Evolutionary conservation across 345 rosid genomes (phyloP), one percentile per base, ranked within the genome.

Genomic region (Aegle marmelos): DNA sequence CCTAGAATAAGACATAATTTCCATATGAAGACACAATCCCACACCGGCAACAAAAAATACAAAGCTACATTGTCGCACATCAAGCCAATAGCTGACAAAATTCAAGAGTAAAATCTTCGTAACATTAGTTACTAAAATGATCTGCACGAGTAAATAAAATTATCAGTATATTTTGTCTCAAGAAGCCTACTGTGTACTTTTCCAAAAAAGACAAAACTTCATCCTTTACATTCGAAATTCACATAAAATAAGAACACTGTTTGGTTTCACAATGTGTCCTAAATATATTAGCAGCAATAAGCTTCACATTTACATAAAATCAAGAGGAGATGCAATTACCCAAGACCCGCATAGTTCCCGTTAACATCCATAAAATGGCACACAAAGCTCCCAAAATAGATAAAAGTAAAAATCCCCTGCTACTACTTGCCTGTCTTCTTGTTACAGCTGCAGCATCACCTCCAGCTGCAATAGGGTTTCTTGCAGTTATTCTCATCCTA

Each of bases 351-450:
- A 83, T 72, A 22, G 82, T 80, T 82, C 97, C 98, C 27, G 86
- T 75, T 61, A 89, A 82, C 37, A 90, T 80, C 92, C 93, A 91
- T 73, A 89, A 80, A 28, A 93, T 65, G 54, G 94, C 97, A 80
- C 86, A 89, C 57, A 91, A 62, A 19, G 85, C 92, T 31, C 90
- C 98, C 54, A 95, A 50, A 69, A 90, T 72, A 3, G 90, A 90
- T 37, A 91, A 66, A 56, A 89, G 73, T 64, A 91, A 59, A 63
- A 93, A 79, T 31, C 91, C 83, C 80, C 74, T 84, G 45, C 17
- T 82, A 78, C 81, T 41, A 74, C 70, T 37, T 66, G 69, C 89
- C 78, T 39, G 76, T 41, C 70, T 79, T 88, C 50, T 82, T 82
- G 64, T 80, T 9, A 76, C 83, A 64, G 84, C 79, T 34, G 36